Evolutionary conservation across 1,139 yeast species (phyloP).

Genomic region (Kluyveromyces sp.): DNA sequence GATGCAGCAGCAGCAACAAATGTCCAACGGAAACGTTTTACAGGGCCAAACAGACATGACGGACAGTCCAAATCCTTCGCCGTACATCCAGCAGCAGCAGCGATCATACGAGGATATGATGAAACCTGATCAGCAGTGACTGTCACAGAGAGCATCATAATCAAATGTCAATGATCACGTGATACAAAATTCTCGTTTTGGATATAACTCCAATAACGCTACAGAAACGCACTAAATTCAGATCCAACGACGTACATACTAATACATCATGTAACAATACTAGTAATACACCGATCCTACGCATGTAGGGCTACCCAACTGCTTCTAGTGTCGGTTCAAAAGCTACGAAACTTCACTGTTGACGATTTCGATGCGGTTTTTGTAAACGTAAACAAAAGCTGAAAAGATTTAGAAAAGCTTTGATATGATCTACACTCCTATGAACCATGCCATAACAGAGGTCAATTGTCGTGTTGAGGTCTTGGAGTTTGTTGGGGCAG

Average conservation of each 20-base stretch:
- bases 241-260: background rate
- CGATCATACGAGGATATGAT: conserved; percentile 1
- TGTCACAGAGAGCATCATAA: too few species aligned
- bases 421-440: conserved; percentile 1
- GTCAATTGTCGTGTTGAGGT: too few species aligned
- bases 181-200: background rate
- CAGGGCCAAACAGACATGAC: background rate
- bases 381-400: conserved; percentile 5
- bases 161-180: background rate
- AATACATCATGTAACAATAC: background rate
- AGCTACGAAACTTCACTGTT: background rate
- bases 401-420: background rate
- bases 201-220: too few species aligned
- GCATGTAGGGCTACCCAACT: background rate
- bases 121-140: background rate
- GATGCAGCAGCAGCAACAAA: conserved; percentile 11
- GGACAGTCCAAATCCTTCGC: background rate
- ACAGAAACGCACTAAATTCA: too few species aligned
- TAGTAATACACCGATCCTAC: background rate
- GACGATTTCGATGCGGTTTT: background rate
- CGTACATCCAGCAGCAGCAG: conserved; percentile 1
- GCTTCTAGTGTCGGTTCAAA: too few species aligned
- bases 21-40: background rate
- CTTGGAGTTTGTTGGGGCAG: too few species aligned
- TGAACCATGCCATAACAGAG: too few species aligned